Base-by-base conservation (phyloP, 345 rosid species). In the Arabidopsis arenosa region DNA sequence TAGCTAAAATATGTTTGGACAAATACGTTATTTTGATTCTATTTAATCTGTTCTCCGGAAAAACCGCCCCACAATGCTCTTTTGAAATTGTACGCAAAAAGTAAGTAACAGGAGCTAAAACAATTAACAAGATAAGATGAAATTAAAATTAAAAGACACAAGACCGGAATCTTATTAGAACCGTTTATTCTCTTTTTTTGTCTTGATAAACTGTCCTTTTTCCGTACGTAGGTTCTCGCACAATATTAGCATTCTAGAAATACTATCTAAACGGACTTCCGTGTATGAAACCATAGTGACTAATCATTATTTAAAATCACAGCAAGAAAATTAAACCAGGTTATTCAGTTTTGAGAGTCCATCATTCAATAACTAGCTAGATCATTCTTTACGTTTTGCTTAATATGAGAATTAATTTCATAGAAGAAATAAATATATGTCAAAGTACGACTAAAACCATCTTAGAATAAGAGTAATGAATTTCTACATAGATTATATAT, bases 371-470 rank as follows among this genome's bases (percentile, higher is more conserved):
- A 45, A 45, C 49, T 14, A 14, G 49, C 49, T 14, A 14, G 49
- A 45, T 45, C 51, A 45, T 15, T 45, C 18, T 18, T 18, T n/a
- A 3, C 0, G 2, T 45, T 43, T 37, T 37, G 11, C 41, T 37
- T 37, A 8, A 37, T 8, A 37, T 37, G 41, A 37, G 9, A 37
- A 9, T 37, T 37, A 37, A 9, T 37, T 6, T 2, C 21, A 41
- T 41, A 12, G 5, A 15, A 47, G 52, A 15, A 15, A 15, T 47
- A 6, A 51, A 18, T 21, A 51, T 51, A 6, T 51, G 0, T 51
- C 30, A 51, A 21, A 30, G 12, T 51, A 18, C 14, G 18, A 67
- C 72, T 37, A 67, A 53, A 54, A 41, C 63, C 63, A 69, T 56
- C 41, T 55, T 30, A 57, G 11, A 48, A 48, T 18, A 48, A 48